Conservation (phyloP, 2,329 filamentous ascomycete species). For the Aspergillus novofumigatus region DNA sequence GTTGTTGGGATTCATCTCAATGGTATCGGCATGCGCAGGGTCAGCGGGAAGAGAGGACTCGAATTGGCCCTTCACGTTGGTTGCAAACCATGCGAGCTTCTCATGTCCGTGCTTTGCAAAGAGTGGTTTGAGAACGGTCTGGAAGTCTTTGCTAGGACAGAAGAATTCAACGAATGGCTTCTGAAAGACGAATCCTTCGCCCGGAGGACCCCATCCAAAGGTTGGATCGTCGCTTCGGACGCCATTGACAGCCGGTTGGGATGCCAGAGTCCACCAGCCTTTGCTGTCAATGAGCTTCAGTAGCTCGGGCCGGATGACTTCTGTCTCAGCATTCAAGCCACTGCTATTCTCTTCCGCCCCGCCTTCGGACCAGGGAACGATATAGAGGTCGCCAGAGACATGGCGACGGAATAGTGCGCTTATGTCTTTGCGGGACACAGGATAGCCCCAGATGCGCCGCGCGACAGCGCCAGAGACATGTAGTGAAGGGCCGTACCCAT, state of each 20-base stretch:
- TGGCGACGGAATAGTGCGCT: slow-evolving; percentile 76
- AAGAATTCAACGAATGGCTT: slow-evolving; percentile 99
- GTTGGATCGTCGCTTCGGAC: slow-evolving; percentile 68
- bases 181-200: slow-evolving; percentile 89
- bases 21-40: slow-evolving; percentile 26
- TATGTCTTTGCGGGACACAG: slow-evolving; percentile 66
- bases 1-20: slow-evolving; percentile 44
- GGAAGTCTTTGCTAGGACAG: slow-evolving; percentile 70
- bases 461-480: slow-evolving; percentile 86
- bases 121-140: slow-evolving; percentile 54
- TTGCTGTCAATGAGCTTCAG: slow-evolving; percentile 68
- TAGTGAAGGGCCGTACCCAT: slow-evolving; percentile 94
- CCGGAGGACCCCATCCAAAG: slow-evolving; percentile 89
- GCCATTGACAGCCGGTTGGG: slow-evolving; percentile 90
- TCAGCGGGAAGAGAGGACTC: slow-evolving; percentile 51
- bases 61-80: slow-evolving; percentile 74
- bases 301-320: slow-evolving; percentile 71
- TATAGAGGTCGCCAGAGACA: slow-evolving; percentile 70
- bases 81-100: slow-evolving; percentile 81
- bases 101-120: slow-evolving; percentile 59
- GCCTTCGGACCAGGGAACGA: slow-evolving; percentile 86
- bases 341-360: slow-evolving; percentile 56
- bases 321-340: slow-evolving; percentile 65
- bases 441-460: slow-evolving; percentile 78
- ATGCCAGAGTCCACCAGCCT: slow-evolving; percentile 96